Percentiles rank a stretch among this genome's conserved stretches.
phyloP scores from a whole-genome alignment of 2,329 filamentous ascomycete species.

The Remersonia thermophila region DNA sequence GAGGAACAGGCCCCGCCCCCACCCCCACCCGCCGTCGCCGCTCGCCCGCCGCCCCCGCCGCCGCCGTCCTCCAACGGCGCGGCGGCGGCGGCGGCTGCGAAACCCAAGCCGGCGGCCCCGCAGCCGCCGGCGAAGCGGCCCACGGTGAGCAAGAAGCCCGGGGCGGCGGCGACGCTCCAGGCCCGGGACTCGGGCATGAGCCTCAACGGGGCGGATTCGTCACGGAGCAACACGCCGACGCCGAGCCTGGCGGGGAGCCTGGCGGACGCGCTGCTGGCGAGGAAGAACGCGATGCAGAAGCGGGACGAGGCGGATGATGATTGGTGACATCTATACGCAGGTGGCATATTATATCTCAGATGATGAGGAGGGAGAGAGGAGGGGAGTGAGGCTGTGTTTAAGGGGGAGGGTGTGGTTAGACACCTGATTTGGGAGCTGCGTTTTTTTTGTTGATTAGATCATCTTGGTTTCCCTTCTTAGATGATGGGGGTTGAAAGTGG shows the following conservation, averaged over 20 bases:
- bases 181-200: constrained; percentile 62
- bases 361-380: neutral
- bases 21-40: constrained; percentile 44
- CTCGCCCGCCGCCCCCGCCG: constrained; percentile 55
- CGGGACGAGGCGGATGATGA: constrained; percentile 57
- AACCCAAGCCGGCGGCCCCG: constrained; percentile 60
- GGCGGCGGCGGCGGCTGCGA: constrained; percentile 61
- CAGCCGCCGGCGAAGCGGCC: constrained; percentile 64
- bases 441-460: neutral
- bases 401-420: neutral
- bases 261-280: constrained; percentile 64
- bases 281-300: constrained; percentile 64
- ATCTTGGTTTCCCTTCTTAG: too few relatives aligned
- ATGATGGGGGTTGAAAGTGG: too few relatives aligned
- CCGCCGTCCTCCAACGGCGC: constrained; percentile 34
- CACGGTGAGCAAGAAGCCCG: constrained; percentile 55
- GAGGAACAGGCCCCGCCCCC: constrained; percentile 61
- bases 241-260: constrained; percentile 61
- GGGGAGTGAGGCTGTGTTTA: too few relatives aligned
- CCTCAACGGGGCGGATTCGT: constrained; percentile 33
- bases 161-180: constrained; percentile 38
- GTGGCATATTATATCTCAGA: constrained; percentile 36
- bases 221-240: constrained; percentile 56
- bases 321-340: too few relatives aligned
- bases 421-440: neutral